A percentile compares a stretch with the other conserved stretches of the same genome.
These are phyloP conservation scores for Beauveria caledonica DNA, from an alignment of 2,329 filamentous ascomycete genomes.

Conservation along the genomic window DNA sequence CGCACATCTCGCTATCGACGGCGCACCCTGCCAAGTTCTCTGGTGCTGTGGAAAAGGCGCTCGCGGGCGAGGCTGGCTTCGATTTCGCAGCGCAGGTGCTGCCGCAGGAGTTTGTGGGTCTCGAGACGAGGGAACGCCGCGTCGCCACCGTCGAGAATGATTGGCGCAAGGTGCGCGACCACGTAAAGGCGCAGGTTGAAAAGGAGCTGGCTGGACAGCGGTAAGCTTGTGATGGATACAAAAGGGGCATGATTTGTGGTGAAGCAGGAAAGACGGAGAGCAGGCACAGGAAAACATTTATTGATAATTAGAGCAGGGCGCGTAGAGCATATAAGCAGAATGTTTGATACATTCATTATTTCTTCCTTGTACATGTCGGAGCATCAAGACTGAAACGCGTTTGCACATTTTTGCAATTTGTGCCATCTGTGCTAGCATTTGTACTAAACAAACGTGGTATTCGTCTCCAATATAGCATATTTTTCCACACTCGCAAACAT, in stretches of 20 bases:
- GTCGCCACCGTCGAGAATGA: conserved; percentile 61
- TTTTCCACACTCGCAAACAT: background rate
- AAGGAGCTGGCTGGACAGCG: conserved; percentile 39
- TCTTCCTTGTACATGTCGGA: conserved; percentile 8
- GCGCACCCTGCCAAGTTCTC: conserved; percentile 96
- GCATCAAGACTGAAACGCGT: background rate
- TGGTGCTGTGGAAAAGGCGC: conserved; percentile 70
- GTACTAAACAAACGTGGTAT: background rate
- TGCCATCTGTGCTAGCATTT: background rate
- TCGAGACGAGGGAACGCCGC: conserved; percentile 67
- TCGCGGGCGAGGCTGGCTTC: conserved; percentile 64
- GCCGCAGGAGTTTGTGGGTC: conserved; percentile 71
- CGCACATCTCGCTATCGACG: conserved; percentile 82
- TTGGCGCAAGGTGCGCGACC: conserved; percentile 66
- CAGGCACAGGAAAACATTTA: background rate
- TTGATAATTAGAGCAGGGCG: background rate
- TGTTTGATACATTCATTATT: background rate
- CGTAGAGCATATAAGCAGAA: background rate
- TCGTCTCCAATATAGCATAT: background rate
- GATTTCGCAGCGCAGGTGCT: conserved; percentile 67
- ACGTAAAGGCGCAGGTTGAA: conserved; percentile 68
- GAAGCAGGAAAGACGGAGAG: background rate
- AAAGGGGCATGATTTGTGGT: background rate
- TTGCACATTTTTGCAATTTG: background rate
- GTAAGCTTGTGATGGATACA: background rate